These are phyloP conservation scores for Quercus phellos DNA, from an alignment of 331 rosid genomes.

Conservation along the genomic window DNA sequence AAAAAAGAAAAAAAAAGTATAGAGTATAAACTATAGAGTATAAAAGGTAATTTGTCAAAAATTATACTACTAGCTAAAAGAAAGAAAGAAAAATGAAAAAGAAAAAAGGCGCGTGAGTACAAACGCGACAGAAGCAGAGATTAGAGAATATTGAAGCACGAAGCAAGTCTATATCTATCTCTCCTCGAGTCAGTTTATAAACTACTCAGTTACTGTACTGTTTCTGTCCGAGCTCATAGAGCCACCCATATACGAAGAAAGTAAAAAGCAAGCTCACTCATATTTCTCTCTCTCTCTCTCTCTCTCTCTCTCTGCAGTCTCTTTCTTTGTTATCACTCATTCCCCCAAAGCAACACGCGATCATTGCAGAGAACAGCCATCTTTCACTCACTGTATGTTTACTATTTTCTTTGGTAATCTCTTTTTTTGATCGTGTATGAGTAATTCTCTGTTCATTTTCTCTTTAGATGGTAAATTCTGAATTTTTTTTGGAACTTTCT, in stretches of 20 bases:
- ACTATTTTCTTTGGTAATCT: constrained; percentile 18
- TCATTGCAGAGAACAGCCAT: background rate
- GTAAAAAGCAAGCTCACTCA: constrained; percentile 7
- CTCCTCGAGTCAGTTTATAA: background rate
- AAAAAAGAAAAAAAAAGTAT: too few species aligned
- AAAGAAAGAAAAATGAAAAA: too few species aligned
- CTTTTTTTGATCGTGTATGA: background rate
- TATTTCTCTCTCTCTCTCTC: constrained; percentile 18
- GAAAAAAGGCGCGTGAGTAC: background rate
- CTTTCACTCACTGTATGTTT: constrained; percentile 27
- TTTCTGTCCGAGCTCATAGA: background rate
- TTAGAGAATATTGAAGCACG: background rate
- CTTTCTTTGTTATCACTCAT: constrained; percentile 41
- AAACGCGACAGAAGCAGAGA: background rate
- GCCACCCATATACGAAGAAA: background rate
- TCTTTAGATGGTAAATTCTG: background rate
- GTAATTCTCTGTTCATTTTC: background rate
- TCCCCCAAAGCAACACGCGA: constrained; percentile 13
- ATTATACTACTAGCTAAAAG: too few species aligned
- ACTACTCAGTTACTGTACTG: background rate
- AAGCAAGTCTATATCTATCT: too few species aligned
- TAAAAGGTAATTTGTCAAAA: too few species aligned
- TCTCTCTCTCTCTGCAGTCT: constrained; percentile 1
- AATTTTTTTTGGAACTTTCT: background rate
- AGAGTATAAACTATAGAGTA: too few species aligned